These are phyloP conservation scores for Panus rudis DNA, from an alignment of 768 basidiomycete genomes.

Conservation along the genomic window DNA sequence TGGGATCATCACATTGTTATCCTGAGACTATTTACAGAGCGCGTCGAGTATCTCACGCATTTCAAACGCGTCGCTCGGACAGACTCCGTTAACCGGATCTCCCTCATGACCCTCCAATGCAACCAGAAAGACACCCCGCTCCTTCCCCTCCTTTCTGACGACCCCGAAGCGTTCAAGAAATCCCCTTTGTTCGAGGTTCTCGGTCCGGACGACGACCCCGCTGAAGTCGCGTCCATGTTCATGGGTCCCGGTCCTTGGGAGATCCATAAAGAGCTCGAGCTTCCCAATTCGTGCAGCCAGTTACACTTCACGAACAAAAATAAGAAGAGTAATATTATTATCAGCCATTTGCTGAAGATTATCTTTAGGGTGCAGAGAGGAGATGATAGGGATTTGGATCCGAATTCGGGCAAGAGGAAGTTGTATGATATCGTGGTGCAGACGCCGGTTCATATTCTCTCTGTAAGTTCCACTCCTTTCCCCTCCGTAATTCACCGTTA, in stretches of 20 bases:
- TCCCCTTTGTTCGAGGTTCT: conserved; percentile 61
- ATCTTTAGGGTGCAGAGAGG: conserved; percentile 79
- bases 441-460: conserved; percentile 80
- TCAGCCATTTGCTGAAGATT: conserved; percentile 75
- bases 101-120: conserved; percentile 56
- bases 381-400: conserved; percentile 56
- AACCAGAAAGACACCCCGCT: conserved; percentile 54
- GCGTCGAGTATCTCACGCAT: conserved; percentile 72
- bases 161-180: conserved; percentile 48
- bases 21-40: conserved; percentile 54
- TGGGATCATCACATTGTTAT: not conserved
- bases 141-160: conserved; percentile 72
- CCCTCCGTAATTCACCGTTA: not conserved
- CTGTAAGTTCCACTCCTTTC: conserved; percentile 42
- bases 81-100: conserved; percentile 53
- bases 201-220: conserved; percentile 41
- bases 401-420: conserved; percentile 67
- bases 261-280: conserved; percentile 57
- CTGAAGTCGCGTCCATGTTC: conserved; percentile 48
- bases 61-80: conserved; percentile 62
- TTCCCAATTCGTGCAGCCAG: conserved; percentile 56
- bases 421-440: conserved; percentile 84
- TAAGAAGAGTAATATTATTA: conserved; percentile 62
- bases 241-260: conserved; percentile 88
- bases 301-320: conserved; percentile 81